Evolutionary conservation across 2,329 filamentous ascomycete genomes (phyloP).

Genomic region (Chaetomium globosum): DNA sequence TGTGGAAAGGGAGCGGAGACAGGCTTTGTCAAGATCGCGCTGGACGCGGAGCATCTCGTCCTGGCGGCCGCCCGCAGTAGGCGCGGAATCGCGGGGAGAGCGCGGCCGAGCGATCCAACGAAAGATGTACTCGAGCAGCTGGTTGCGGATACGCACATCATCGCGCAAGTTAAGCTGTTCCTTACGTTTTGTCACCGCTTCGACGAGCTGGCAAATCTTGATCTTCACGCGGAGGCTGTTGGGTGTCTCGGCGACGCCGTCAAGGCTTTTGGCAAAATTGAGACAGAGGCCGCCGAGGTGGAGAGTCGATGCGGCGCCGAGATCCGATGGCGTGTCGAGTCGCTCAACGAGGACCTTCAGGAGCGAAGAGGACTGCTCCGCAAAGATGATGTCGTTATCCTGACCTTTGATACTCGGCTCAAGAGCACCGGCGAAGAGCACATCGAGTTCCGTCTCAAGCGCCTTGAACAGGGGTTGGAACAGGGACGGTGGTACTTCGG

Average conservation of each 20-base stretch:
- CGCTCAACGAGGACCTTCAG: slow-evolving; percentile 66
- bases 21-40: slow-evolving; percentile 67
- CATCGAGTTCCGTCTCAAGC: slow-evolving; percentile 66
- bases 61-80: slow-evolving; percentile 47
- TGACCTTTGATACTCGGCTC: slow-evolving; percentile 55
- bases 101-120: slow-evolving; percentile 67
- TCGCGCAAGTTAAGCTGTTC: slow-evolving; percentile 69
- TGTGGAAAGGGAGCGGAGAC: slow-evolving; percentile 65
- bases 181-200: slow-evolving; percentile 66
- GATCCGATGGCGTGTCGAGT: slow-evolving; percentile 64
- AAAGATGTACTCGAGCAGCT: slow-evolving; percentile 68
- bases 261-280: slow-evolving; percentile 68
- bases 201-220: slow-evolving; percentile 68
- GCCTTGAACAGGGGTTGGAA: slow-evolving; percentile 66
- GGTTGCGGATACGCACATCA: slow-evolving; percentile 69
- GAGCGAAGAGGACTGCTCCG: slow-evolving; percentile 67
- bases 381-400: slow-evolving; percentile 66
- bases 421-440: slow-evolving; percentile 61
- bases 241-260: slow-evolving; percentile 58
- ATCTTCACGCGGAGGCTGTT: slow-evolving; percentile 66
- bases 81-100: slow-evolving; percentile 52
- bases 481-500: slow-evolving; percentile 63
- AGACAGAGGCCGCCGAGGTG: slow-evolving; percentile 66
- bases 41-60: slow-evolving; percentile 64
- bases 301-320: slow-evolving; percentile 63